These are phyloP conservation scores for Pythium guiyangense DNA, from an alignment of 352 stramenopile species.

Conservation along the genomic window DNA sequence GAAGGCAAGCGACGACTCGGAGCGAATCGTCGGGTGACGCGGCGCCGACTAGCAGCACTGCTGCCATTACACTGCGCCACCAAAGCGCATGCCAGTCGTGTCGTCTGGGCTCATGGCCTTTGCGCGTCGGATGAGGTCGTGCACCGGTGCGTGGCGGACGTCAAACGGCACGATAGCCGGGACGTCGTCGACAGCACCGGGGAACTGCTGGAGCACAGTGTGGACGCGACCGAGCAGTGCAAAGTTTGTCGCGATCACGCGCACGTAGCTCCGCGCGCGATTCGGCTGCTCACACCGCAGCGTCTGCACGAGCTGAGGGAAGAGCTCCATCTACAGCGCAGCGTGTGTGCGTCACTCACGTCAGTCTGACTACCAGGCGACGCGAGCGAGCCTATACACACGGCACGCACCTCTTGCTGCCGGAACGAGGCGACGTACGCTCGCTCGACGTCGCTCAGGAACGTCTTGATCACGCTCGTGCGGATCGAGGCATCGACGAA, in stretches of 20 bases:
- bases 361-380: not conserved
- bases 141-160: slow-evolving; percentile 27
- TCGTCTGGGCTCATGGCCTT: slow-evolving; percentile 19
- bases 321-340: slow-evolving; percentile 25
- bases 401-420: slow-evolving; percentile 32
- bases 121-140: slow-evolving; percentile 32
- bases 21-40: not conserved
- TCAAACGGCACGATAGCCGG: slow-evolving; percentile 28
- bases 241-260: slow-evolving; percentile 33
- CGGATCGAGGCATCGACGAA: slow-evolving; percentile 34
- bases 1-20: no score
- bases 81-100: slow-evolving; percentile 25
- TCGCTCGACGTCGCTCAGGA: slow-evolving; percentile 29
- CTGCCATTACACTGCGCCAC: not conserved
- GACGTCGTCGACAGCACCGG: slow-evolving; percentile 34
- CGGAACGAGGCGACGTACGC: slow-evolving; percentile 36
- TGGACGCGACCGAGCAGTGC: slow-evolving; percentile 41
- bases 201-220: slow-evolving; percentile 26
- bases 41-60: no score
- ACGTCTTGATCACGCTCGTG: slow-evolving; percentile 31
- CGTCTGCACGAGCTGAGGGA: slow-evolving; percentile 56
- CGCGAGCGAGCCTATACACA: not conserved
- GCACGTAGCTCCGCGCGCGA: slow-evolving; percentile 49
- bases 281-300: slow-evolving; percentile 54
- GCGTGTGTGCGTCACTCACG: not conserved